Evolutionary conservation across 352 stramenopile genomes (phyloP).

Genomic region (Vaucheria bursata): DNA sequence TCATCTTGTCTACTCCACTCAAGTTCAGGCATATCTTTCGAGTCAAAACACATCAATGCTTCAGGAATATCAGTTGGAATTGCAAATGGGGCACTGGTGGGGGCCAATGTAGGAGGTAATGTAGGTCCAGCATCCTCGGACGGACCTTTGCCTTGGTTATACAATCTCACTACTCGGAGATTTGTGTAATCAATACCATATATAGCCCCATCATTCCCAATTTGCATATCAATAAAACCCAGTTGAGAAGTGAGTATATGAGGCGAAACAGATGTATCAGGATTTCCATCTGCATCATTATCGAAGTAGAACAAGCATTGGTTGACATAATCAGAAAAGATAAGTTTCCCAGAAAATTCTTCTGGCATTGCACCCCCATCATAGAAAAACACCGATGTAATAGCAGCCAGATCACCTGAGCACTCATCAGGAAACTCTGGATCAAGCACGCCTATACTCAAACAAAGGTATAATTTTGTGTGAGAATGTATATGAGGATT

Average conservation of each 20-base stretch:
- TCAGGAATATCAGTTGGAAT: not conserved
- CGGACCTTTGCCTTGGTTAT: not conserved
- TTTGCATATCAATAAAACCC: not conserved
- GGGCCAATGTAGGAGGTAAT: not conserved
- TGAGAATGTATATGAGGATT: no score
- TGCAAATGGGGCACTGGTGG: constrained; percentile 1
- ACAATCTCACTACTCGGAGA: not conserved
- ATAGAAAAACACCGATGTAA: not conserved
- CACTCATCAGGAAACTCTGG: not conserved
- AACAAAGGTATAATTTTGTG: no score
- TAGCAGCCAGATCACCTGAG: not conserved
- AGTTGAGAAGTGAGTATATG: not conserved
- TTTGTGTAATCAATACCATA: constrained; percentile 2
- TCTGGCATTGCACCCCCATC: not conserved
- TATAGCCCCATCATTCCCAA: not conserved
- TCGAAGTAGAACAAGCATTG: not conserved
- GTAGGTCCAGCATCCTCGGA: not conserved
- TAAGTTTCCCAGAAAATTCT: not conserved
- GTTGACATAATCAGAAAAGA: not conserved
- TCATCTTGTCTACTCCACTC: not conserved
- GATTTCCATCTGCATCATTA: not conserved
- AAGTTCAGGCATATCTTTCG: not conserved
- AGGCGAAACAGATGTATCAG: not conserved
- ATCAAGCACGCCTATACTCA: no score
- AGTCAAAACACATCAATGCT: not conserved